These are phyloP conservation scores for Daedalea quercina DNA, from an alignment of 768 basidiomycete species.

Conservation along the genomic window DNA sequence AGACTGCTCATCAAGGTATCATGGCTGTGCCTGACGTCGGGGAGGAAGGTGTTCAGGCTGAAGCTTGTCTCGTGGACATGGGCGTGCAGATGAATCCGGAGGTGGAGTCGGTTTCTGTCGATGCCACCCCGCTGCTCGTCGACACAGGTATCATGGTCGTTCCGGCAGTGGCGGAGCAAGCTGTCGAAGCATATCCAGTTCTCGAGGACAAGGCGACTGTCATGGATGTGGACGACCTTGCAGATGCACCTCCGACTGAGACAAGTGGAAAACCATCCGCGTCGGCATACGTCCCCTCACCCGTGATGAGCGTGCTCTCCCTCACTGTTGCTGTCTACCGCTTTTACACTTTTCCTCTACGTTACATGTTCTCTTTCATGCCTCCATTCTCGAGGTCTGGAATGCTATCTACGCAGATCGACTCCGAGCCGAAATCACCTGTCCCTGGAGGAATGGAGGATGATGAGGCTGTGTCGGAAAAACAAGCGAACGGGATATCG, in stretches of 20 bases:
- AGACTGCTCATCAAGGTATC: conserved; percentile 33
- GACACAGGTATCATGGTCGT: conserved; percentile 43
- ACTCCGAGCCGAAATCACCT: conserved; percentile 5
- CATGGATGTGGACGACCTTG: conserved; percentile 7
- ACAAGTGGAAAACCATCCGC: not conserved
- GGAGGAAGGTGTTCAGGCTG: conserved; percentile 31
- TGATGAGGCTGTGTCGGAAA: conserved; percentile 10
- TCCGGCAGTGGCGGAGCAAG: conserved; percentile 26
- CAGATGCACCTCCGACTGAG: conserved; percentile 6
- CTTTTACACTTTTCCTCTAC: conserved; percentile 26
- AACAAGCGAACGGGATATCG: conserved; percentile 9
- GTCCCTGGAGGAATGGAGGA: conserved; percentile 1
- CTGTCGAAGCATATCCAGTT: conserved; percentile 21
- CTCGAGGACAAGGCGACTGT: conserved; percentile 20
- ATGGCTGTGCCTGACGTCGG: conserved; percentile 31
- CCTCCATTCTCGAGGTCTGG: conserved; percentile 4
- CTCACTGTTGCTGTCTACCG: conserved; percentile 26
- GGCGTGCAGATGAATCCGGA: conserved; percentile 35
- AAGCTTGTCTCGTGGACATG: conserved; percentile 29
- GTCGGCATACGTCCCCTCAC: conserved; percentile 22
- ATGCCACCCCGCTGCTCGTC: conserved; percentile 43
- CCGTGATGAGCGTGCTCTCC: conserved; percentile 20
- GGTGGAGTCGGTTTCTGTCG: conserved; percentile 36
- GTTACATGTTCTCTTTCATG: conserved; percentile 26
- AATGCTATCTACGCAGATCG: conserved; percentile 5